Base-by-base conservation (phyloP, 202 grass and related monocot genomes). In the Brachypodium distachyon region DNA sequence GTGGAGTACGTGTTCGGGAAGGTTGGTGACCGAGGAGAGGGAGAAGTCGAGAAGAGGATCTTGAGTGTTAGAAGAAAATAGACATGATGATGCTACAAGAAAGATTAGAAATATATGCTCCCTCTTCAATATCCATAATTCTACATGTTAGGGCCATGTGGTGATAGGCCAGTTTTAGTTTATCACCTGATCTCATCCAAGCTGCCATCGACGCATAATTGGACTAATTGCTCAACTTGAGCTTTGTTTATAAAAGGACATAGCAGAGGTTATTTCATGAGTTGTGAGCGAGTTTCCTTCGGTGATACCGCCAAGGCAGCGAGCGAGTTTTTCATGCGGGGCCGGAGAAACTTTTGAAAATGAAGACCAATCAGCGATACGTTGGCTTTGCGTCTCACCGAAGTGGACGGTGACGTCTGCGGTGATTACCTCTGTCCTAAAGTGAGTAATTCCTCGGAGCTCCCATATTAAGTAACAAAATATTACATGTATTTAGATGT, bases 131-230 rank as follows among this genome's bases (percentile, higher is more conserved):
- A 51, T 51, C n/a, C 13, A 14, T 14, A 14, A 17, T 60, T 2
- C n/a, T n/a, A n/a, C 28, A 34, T 34, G 54, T 58, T 58, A 32
- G 55, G 49, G 27, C 65, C 56, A 72, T 84, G 56, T 84, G 46
- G 36, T 63, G 67, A 63, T 44, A 16, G 18, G 54, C 14, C 55
- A 17, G 12, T 16, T 77, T 53, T 12, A 47, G 39, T 48, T 39
- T 29, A 17, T 2, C 17, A 63, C 6, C 4, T 17, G 19, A 70
- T 65, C 65, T 70, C 72, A n/a, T 81, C 46, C 57, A 37, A 32
- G 68, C 75, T 79, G 48, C 48, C 49, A 40, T 58, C 22, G 47
- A 41, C 65, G 8, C 50, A 4, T 25, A 57, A 44, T 68, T 68
- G 50, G 63, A 69, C 19, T 1, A 18, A 13, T 3, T 37, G 26